Evolutionary conservation across 2,329 filamentous ascomycete genomes (phyloP).

Genomic region (Penicillium sp.): DNA sequence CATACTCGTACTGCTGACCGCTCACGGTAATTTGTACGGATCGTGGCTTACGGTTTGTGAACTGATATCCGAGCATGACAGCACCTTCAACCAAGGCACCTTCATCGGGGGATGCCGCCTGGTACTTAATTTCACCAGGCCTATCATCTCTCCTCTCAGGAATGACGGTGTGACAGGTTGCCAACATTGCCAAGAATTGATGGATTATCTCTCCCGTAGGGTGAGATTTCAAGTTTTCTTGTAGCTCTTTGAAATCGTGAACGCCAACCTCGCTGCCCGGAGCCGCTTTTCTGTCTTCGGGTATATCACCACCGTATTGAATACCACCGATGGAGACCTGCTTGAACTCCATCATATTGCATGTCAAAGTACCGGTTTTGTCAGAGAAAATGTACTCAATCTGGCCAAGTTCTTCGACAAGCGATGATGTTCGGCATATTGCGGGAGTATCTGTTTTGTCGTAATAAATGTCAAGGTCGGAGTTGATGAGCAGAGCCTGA

Average conservation of each 20-base stretch:
- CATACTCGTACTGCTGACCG: slow-evolving; percentile 73
- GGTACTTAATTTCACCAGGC: slow-evolving; percentile 83
- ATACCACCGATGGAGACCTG: slow-evolving; percentile 90
- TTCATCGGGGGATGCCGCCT: slow-evolving; percentile 95
- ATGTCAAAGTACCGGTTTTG: slow-evolving; percentile 96
- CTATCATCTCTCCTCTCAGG: slow-evolving; percentile 80
- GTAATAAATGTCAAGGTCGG: slow-evolving; percentile 96
- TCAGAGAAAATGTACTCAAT: slow-evolving; percentile 99
- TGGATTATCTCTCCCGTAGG: slow-evolving; percentile 60
- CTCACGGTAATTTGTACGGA: slow-evolving; percentile 78
- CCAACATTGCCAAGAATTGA: slow-evolving; percentile 80
- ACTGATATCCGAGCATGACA: slow-evolving; percentile 78
- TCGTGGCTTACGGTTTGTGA: slow-evolving; percentile 83
- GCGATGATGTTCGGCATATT: slow-evolving; percentile 89
- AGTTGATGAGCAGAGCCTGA: slow-evolving; percentile 96
- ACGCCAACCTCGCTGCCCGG: slow-evolving; percentile 69
- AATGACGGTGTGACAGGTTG: slow-evolving; percentile 96
- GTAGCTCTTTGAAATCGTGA: slow-evolving; percentile 75
- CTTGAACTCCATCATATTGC: slow-evolving; percentile 98
- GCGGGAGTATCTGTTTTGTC: slow-evolving; percentile 92
- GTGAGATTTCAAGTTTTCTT: slow-evolving; percentile 64
- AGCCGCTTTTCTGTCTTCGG: slow-evolving; percentile 81
- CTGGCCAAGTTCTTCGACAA: slow-evolving; percentile 96
- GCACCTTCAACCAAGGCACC: slow-evolving; percentile 95
- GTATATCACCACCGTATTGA: slow-evolving; percentile 87